These are phyloP conservation scores for Typha latifolia DNA, from an alignment of 176 grass and related monocot species.

Conservation along the genomic window DNA sequence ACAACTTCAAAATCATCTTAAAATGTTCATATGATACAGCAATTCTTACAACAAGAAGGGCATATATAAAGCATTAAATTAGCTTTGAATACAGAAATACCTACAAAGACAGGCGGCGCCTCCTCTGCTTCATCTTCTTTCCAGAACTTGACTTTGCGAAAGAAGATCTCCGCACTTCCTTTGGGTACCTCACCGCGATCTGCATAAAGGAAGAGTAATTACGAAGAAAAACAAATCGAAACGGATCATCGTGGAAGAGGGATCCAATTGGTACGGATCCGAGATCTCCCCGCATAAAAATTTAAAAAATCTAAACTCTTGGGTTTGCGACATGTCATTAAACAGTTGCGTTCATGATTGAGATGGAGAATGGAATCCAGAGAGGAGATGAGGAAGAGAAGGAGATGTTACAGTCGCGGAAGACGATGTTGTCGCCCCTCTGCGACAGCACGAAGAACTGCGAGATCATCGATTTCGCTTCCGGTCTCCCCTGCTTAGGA, in stretches of 20 bases:
- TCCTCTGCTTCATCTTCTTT: conserved; percentile 96
- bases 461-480: conserved; percentile 57
- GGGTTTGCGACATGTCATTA: background rate
- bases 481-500: background rate
- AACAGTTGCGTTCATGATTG: background rate
- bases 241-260: background rate
- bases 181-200: conserved; percentile 97
- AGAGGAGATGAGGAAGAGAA: conserved; percentile 17
- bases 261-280: background rate
- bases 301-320: background rate
- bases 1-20: no score
- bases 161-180: conserved; percentile 99
- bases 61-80: background rate
- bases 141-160: conserved; percentile 99
- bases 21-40: background rate
- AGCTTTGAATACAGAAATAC: conserved; percentile 18
- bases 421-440: conserved; percentile 98
- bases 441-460: conserved; percentile 99
- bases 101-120: conserved; percentile 94
- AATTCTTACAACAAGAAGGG: background rate
- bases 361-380: background rate
- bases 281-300: no score
- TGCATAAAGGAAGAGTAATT: conserved; percentile 9
- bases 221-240: background rate
- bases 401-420: conserved; percentile 72